These are phyloP conservation scores for Pseudofabraea citricarpa DNA, from an alignment of 2,329 filamentous ascomycete species.

Conservation along the genomic window DNA sequence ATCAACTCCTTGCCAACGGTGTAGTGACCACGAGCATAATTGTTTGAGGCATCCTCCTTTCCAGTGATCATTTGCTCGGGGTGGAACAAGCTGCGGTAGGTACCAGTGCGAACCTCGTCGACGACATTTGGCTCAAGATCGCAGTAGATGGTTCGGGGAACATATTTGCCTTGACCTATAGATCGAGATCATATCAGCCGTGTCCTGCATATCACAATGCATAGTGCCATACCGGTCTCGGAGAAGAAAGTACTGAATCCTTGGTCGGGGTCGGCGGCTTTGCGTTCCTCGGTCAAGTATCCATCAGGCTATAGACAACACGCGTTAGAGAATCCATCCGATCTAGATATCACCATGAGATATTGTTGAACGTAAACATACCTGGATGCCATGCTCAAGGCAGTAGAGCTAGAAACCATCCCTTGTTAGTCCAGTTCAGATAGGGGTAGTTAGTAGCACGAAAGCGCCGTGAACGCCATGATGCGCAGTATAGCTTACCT, in stretches of 20 bases:
- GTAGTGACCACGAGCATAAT: slow-evolving; percentile 99
- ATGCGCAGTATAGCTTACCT: slow-evolving; percentile 63
- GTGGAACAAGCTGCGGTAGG: slow-evolving; percentile 96
- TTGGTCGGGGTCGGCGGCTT: slow-evolving; percentile 86
- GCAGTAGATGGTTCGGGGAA: slow-evolving; percentile 97
- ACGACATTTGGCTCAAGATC: slow-evolving; percentile 99
- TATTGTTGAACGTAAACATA: too few species aligned
- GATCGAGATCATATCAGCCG: slow-evolving; percentile 21
- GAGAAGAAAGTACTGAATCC: slow-evolving; percentile 99
- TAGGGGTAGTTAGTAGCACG: too few species aligned
- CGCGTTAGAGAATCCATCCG: too few species aligned
- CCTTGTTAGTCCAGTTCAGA: slow-evolving; percentile 18
- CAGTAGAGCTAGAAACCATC: slow-evolving; percentile 79
- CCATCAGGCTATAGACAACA: slow-evolving; percentile 74
- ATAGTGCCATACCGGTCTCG: slow-evolving; percentile 79
- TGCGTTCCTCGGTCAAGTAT: slow-evolving; percentile 97
- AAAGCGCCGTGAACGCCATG: too few species aligned
- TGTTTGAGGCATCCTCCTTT: slow-evolving; percentile 99
- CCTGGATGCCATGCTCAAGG: slow-evolving; percentile 99
- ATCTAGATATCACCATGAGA: too few species aligned
- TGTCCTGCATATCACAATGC: slow-evolving; percentile 14
- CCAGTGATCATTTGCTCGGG: slow-evolving; percentile 99
- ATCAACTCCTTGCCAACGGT: slow-evolving; percentile 99
- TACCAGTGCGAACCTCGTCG: slow-evolving; percentile 96
- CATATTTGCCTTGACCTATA: slow-evolving; percentile 94